A percentile compares a stretch with the other conserved stretches of the same genome.
phyloP scores from a whole-genome alignment of 495 filamentous ascomycete species.

The Barbatosphaeria neglecta region DNA sequence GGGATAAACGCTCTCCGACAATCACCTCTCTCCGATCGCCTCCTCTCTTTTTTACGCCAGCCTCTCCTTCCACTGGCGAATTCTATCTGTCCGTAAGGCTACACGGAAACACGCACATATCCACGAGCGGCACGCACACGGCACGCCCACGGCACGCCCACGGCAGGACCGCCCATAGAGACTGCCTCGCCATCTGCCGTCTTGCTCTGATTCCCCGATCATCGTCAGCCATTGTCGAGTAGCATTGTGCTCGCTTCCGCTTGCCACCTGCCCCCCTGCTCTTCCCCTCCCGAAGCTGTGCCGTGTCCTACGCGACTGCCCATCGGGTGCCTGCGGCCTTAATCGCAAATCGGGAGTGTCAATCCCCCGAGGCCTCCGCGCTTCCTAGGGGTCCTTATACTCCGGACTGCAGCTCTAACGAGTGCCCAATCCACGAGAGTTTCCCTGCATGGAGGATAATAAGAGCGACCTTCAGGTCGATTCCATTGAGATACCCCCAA shows the following conservation, averaged over 20 bases:
- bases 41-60: neutral
- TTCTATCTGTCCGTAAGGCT: too few species aligned
- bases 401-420: constrained; percentile 1
- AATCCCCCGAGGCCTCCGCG: neutral
- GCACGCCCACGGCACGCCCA: too few species aligned
- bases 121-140: too few species aligned
- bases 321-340: neutral
- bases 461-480: constrained; percentile 27
- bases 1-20: constrained; percentile 1
- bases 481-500: constrained; percentile 22
- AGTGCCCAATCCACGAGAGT: constrained; percentile 7
- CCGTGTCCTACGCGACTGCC: neutral
- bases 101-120: neutral
- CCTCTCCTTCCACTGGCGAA: too few species aligned
- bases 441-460: constrained; percentile 29
- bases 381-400: neutral
- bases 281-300: too few species aligned
- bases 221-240: neutral
- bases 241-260: neutral
- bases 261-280: neutral
- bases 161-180: neutral
- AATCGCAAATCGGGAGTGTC: neutral
- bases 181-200: neutral
- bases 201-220: neutral
- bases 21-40: constrained; percentile 1